Evolutionary conservation across 2,329 filamentous ascomycete genomes (phyloP).

Genomic region (Penicillium sp.): DNA sequence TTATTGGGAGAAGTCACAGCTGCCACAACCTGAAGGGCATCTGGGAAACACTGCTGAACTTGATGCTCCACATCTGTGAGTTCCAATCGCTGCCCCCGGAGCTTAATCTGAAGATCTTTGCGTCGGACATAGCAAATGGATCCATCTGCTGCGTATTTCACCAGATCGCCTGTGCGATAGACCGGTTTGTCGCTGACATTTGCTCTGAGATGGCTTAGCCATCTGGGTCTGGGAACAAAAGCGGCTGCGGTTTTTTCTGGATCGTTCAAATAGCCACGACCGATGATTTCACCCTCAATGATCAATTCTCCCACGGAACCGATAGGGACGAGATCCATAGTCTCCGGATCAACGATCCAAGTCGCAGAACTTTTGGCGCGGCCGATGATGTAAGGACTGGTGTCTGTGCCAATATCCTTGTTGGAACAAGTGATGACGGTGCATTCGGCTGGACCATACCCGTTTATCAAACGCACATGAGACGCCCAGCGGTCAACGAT

Average conservation of each 20-base stretch:
- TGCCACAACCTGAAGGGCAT: neutral
- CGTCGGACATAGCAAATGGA: conserved; percentile 45
- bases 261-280: neutral
- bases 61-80: conserved; percentile 44
- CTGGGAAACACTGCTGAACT: neutral
- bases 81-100: conserved; percentile 62
- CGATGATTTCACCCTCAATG: neutral
- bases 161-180: conserved; percentile 13
- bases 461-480: neutral
- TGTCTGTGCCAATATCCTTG: neutral
- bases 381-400: neutral
- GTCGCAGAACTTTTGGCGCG: neutral
- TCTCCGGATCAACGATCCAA: neutral
- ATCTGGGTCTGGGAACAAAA: neutral
- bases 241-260: neutral
- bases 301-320: neutral
- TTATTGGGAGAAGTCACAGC: neutral
- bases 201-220: neutral
- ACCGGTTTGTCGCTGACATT: no score
- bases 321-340: neutral
- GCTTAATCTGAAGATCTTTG: conserved; percentile 63
- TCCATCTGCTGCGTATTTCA: neutral
- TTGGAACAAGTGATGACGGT: neutral
- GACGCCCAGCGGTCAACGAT: neutral
- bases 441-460: neutral